phyloP scores from a whole-genome alignment of 1,284 basidiomycete species.

The Hemileia vastatrix region DNA sequence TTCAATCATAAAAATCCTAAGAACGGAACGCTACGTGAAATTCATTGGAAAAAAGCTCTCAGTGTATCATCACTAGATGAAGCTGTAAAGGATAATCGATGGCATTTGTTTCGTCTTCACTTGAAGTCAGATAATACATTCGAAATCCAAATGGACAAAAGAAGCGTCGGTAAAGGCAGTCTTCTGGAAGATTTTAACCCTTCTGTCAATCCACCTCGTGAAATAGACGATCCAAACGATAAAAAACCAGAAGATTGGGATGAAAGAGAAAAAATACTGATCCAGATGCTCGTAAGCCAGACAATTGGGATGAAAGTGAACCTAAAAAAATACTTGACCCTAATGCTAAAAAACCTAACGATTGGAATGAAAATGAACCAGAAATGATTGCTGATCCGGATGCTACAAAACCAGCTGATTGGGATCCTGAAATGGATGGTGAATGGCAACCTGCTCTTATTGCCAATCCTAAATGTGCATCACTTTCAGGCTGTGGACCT shows the following conservation, averaged over 20 bases:
- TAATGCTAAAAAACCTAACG: constrained; percentile 37
- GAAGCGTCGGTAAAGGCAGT: too few species aligned
- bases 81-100: too few species aligned
- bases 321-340: constrained; percentile 30
- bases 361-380: constrained; percentile 39
- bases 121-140: too few species aligned
- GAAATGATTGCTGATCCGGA: constrained; percentile 37
- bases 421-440: constrained; percentile 43
- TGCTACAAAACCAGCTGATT: constrained; percentile 40
- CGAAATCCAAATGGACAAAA: too few species aligned
- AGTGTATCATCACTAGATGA: too few species aligned
- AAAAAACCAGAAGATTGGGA: constrained; percentile 43
- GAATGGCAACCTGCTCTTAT: constrained; percentile 38
- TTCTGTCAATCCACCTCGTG: too few species aligned
- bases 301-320: constrained; percentile 37
- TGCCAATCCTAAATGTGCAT: constrained; percentile 40
- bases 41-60: too few species aligned
- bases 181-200: too few species aligned
- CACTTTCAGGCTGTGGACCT: constrained; percentile 39
- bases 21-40: too few species aligned
- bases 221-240: too few species aligned
- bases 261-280: constrained; percentile 38
- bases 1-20: too few species aligned
- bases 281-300: constrained; percentile 41
- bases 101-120: too few species aligned